Base-by-base conservation (phyloP, 73 alveolate genomes). In the Blepharisma japonicum region DNA sequence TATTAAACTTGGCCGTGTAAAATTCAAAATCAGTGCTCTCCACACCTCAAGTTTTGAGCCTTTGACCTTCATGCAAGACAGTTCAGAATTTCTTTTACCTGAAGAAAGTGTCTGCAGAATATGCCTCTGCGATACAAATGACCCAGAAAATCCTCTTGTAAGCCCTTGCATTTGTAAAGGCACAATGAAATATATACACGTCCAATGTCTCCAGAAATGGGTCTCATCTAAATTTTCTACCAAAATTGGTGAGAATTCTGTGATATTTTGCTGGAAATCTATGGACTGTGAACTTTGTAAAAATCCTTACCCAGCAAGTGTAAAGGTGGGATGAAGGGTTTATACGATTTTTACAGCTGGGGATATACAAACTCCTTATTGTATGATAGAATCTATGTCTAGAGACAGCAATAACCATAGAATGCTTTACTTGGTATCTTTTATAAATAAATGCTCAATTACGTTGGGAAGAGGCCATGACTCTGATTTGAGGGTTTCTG, bases 121-220 rank as follows among this genome's bases (percentile, higher is more conserved):
- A 25, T 83, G 91, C 45, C 74, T 84, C 47, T 54, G 71, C 23
- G 94, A 86, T 38, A 79, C 67, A 46, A 83, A 71, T 21, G 78
- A 56, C 6, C 76, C 23, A 21, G 7, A 77, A 48, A 77, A 79
- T 21, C 95, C 91, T 27, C 39, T 88, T 56, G 80, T 88, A 0
- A 55, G 89, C n/a, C 92, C 95, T 14, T 88, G 95, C 77, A 79
- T 79, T 39, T 88, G 95, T 56, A 32, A 84, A 25, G 95, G 95
- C 21, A 84, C 95, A 7, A 88, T 88, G 95, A 80, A 71, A 68
- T 71, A 21, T 68, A 74, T 88, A 8, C 95, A 88, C 56, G 68
- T 83, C 55, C 47, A 56, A 6, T 88, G 95, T 78, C 86, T 88
- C 47, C 23, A 81, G 55, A 81, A 80, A 55, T 88, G 95, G 92